Evolutionary conservation across 257 asterid genomes (phyloP), one percentile per base, ranked within the genome.

Genomic region (Galeopsis tetrahit): DNA sequence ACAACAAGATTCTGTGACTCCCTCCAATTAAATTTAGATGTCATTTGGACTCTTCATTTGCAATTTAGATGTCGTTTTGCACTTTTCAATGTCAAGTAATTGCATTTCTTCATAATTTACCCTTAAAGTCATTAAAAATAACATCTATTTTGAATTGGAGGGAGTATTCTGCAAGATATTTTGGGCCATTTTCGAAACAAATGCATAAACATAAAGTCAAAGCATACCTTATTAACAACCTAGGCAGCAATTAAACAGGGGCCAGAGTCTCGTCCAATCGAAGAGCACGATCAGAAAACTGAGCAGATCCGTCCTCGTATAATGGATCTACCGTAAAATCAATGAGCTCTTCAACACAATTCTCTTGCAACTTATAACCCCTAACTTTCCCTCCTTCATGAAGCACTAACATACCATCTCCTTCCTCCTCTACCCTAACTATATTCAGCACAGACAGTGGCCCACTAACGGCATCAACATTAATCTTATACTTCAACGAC

Each of bases 211-310:
- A 66, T 7, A 52, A 42, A n/a, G 43, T 38, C 0, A 34, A 66
- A 49, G 55, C 58, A 15, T 55, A 59, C 63, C 63, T 5, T 42
- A 42, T 77, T 64, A 70, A 59, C 35, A 2, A 55, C 61, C 34
- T 21, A 55, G 34, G 34, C 13, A 21, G 61, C 61, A 15, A 21
- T 28, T 21, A 55, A 17, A 57, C 70, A 8, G 68, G 62, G 32
- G 75, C 78, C 35, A 81, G 74, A 11, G 78, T 77, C 75, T 52
- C 82, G 3, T 70, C 4, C 49, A 77, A 69, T 33, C 75, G 82
- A 70, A 74, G 78, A 49, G 40, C 21, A 55, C 53, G 11, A 11
- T 36, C 31, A 10, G 70, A 53, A 60, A 35, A 60, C 31, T 46
- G 76, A 51, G 8, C 17, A 36, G 55, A 1, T 1, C 33, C 42